phyloP scores from a whole-genome alignment of 1,284 basidiomycete species.

The Peniophora sp. region DNA sequence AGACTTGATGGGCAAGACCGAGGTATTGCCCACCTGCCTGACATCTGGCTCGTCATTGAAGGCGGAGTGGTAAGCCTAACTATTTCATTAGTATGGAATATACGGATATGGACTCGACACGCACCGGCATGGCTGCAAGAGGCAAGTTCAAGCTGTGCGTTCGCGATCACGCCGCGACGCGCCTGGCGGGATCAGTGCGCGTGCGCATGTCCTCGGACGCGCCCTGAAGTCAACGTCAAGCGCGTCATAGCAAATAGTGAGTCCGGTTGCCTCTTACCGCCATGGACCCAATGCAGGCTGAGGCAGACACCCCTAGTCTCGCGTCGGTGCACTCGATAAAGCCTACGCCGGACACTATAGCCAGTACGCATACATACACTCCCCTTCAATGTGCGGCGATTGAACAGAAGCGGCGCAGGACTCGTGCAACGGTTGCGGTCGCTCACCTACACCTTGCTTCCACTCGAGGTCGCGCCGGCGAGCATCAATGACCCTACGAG shows the following conservation, averaged over 20 bases:
- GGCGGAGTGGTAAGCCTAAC: slow-evolving; percentile 91
- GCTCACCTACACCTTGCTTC: slow-evolving; percentile 71
- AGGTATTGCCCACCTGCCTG: slow-evolving; percentile 84
- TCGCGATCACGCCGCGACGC: neutral
- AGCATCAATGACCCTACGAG: slow-evolving; percentile 59
- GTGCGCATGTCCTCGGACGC: neutral
- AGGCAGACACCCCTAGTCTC: slow-evolving; percentile 39
- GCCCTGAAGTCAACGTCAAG: neutral
- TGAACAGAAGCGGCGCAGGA: slow-evolving; percentile 31
- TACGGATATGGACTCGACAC: neutral
- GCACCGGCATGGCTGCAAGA: slow-evolving; percentile 47
- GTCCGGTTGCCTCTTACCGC: neutral
- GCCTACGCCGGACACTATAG: slow-evolving; percentile 62
- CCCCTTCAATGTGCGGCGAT: neutral
- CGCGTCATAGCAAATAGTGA: neutral
- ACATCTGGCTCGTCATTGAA: slow-evolving; percentile 85
- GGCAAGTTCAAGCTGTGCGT: neutral
- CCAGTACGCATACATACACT: slow-evolving; percentile 39
- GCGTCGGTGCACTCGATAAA: slow-evolving; percentile 38
- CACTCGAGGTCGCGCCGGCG: slow-evolving; percentile 66
- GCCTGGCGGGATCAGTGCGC: neutral
- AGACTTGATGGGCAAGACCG: slow-evolving; percentile 79
- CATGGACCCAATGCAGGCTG: slow-evolving; percentile 15
- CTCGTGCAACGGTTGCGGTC: slow-evolving; percentile 77
- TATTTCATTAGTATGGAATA: neutral